A percentile compares a stretch with the other conserved stretches of the same genome.
Conservation (phyloP, 257 asterid species). For the Salvia splendens region DNA sequence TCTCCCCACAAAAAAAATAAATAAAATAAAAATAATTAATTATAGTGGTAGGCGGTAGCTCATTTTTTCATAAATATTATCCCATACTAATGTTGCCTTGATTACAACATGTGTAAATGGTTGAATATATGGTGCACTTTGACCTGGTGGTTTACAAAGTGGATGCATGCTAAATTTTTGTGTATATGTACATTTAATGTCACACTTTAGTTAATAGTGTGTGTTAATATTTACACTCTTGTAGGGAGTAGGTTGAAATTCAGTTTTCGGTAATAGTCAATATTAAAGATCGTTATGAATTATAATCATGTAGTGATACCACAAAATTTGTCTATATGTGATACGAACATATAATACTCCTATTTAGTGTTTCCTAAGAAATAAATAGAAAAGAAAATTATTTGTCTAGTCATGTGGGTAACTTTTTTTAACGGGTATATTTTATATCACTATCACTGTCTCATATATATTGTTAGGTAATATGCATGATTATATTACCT, state of each 20-base stretch:
- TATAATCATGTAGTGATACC: background rate
- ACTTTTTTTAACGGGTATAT: no score
- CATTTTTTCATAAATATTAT: background rate
- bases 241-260: background rate
- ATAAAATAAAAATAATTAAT: no score
- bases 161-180: background rate
- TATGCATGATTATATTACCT: no score
- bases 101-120: slow-evolving; percentile 23
- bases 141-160: slow-evolving; percentile 4
- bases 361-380: no score
- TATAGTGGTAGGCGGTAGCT: background rate
- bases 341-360: no score
- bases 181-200: background rate
- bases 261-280: no score
- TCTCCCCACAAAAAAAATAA: no score
- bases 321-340: background rate
- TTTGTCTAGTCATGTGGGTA: no score
- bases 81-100: background rate
- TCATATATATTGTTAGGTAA: background rate
- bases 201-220: background rate
- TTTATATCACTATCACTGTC: background rate
- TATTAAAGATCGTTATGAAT: background rate
- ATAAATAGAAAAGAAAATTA: no score
- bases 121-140: slow-evolving; percentile 19
- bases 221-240: no score